Conservation (phyloP, 768 basidiomycete genomes). For the Collybia sp. region DNA sequence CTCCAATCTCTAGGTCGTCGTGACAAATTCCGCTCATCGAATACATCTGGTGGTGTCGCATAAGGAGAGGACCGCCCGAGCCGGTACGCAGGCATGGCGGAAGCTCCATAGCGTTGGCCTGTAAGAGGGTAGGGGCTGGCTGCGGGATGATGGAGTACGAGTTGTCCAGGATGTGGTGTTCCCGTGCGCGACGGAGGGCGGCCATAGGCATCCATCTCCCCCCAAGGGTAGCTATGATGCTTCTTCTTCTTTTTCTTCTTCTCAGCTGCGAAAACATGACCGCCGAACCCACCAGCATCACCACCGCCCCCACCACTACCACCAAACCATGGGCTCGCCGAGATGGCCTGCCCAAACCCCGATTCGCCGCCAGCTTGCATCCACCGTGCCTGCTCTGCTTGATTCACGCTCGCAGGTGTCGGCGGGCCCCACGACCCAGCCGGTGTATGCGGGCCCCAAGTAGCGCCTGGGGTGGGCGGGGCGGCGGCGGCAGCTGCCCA, state of each 20-base stretch:
- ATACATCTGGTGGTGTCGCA: conserved; percentile 22
- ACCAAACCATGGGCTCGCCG: conserved; percentile 14
- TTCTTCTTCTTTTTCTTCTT: conserved; percentile 10
- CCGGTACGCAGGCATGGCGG: background rate
- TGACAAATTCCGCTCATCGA: conserved; percentile 28
- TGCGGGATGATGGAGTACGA: conserved; percentile 1
- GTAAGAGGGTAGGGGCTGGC: conserved; percentile 9
- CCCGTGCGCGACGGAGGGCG: background rate
- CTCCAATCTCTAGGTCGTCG: conserved; percentile 39
- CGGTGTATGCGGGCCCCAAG: conserved; percentile 14
- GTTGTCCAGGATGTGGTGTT: background rate
- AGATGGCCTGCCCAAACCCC: conserved; percentile 14
- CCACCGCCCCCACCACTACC: conserved; percentile 10
- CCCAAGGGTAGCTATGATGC: conserved; percentile 1
- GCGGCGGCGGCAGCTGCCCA: conserved; percentile 15
- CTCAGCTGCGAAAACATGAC: conserved; percentile 1
- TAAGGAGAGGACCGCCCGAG: conserved; percentile 5
- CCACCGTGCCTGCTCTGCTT: conserved; percentile 1
- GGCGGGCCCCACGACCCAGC: conserved; percentile 14
- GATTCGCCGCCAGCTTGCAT: conserved; percentile 2
- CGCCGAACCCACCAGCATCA: conserved; percentile 7
- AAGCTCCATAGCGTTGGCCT: background rate
- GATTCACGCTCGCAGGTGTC: conserved; percentile 5
- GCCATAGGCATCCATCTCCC: background rate
- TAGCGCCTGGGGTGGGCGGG: conserved; percentile 12